Evolutionary conservation across 2,329 filamentous ascomycete genomes (phyloP).

Genomic region (Aureobasidium subglaciale): DNA sequence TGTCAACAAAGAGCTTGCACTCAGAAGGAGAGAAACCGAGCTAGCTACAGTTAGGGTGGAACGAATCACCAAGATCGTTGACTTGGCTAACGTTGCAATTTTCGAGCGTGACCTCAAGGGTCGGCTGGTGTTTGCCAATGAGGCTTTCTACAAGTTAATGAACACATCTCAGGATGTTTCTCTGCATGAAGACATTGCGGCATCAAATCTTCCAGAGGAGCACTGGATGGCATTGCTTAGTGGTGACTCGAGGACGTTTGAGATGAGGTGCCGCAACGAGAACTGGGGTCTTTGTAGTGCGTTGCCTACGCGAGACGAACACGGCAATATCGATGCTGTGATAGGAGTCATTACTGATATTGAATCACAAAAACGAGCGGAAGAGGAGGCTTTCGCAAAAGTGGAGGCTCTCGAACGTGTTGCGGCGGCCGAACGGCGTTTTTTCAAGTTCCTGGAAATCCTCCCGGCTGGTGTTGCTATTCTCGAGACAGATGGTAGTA

Average conservation of each 20-base stretch:
- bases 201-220: background rate
- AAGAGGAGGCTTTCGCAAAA: slow-evolving; percentile 33
- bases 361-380: slow-evolving; percentile 20
- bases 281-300: slow-evolving; percentile 21
- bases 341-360: slow-evolving; percentile 23
- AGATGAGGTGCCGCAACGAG: background rate
- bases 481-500: slow-evolving; percentile 15
- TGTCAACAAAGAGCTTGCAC: background rate
- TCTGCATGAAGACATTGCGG: background rate
- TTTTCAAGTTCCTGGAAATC: slow-evolving; percentile 26
- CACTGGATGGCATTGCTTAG: background rate
- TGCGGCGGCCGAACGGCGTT: slow-evolving; percentile 32
- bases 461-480: slow-evolving; percentile 28
- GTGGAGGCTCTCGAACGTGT: slow-evolving; percentile 32
- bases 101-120: slow-evolving; percentile 14
- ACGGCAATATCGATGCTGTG: slow-evolving; percentile 17
- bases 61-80: slow-evolving; percentile 14
- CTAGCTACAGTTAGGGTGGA: slow-evolving; percentile 11
- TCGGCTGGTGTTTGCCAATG: slow-evolving; percentile 13
- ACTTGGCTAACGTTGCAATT: slow-evolving; percentile 14
- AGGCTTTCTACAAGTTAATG: background rate
- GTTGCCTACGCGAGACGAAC: slow-evolving; percentile 17
- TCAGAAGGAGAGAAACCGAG: slow-evolving; percentile 7
- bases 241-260: background rate
- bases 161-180: background rate